Conservation (phyloP, 495 filamentous ascomycete genomes). For the Lindgomyces ingoldianus region DNA sequence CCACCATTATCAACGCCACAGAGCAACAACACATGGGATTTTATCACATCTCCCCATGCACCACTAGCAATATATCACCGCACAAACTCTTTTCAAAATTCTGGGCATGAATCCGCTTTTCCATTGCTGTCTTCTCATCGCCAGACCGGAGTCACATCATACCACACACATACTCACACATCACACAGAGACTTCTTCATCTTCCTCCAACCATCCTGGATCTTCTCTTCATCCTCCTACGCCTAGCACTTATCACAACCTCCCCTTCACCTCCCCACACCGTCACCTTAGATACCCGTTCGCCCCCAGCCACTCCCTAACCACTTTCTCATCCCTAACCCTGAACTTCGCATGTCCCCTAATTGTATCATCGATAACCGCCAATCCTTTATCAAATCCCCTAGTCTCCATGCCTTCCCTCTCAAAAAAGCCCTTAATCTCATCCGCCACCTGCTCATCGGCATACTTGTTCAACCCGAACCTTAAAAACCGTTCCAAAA, state of each 20-base stretch:
- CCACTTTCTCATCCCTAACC: slow-evolving; percentile 64
- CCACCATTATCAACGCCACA: no score
- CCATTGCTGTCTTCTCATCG: no score
- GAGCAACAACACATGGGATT: no score
- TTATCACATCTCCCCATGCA: no score
- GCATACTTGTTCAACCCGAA: slow-evolving; percentile 75
- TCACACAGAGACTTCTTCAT: no score
- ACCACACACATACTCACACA: no score
- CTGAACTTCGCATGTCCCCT: slow-evolving; percentile 75
- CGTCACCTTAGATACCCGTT: slow-evolving; percentile 55
- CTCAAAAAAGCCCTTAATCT: slow-evolving; percentile 85
- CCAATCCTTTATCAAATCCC: slow-evolving; percentile 75
- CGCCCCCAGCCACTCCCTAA: slow-evolving; percentile 70
- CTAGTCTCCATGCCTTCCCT: slow-evolving; percentile 75
- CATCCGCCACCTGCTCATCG: slow-evolving; percentile 64
- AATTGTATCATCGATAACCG: slow-evolving; percentile 78
- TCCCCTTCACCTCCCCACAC: background rate
- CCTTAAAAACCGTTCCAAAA: slow-evolving; percentile 84
- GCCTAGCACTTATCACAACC: background rate
- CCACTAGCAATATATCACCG: no score
- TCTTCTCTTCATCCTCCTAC: no score
- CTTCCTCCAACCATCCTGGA: no score
- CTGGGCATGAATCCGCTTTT: no score
- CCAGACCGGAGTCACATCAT: no score
- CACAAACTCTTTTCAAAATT: no score